Evolutionary conservation across 2,329 filamentous ascomycete species (phyloP), one percentile per base, ranked within the genome.

Genomic region (Colletotrichum shisoi): DNA sequence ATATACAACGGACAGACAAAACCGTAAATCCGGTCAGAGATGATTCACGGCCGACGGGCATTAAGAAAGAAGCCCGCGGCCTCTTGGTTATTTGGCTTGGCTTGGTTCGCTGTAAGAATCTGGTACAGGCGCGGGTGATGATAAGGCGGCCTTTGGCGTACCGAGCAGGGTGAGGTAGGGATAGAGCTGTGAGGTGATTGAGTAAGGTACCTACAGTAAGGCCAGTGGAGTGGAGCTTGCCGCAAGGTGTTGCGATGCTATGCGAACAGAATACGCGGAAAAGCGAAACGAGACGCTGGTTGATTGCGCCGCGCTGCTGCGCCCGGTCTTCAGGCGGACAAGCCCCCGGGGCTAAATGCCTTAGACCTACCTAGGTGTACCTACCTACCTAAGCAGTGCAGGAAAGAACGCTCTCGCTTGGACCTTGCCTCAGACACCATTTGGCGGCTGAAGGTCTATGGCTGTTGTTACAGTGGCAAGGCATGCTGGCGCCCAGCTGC

Each of bases 251-350:
- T 57, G 53, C 19, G 56, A n/a, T 19, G 42, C 44, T 40, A 6
- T 11, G 34, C n/a, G 19, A 12, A 34, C 44, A 54, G 60, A 13
- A 66, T 67, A 63, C 59, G 63, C 63, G 51, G 63, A n/a, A 19
- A 39, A 21, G 46, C 40, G 24, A 56, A 59, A 59, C 40, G 37
- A 48, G 39, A 54, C 31, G 31, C 40, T 57, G 19, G 31, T 19
- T 49, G 13, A 21, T 46, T 51, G 44, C 42, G 37, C 31, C 42
- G 59, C 45, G 52, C 39, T 64, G 61, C 64, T 67, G 61, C 60
- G 64, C 64, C 64, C 64, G 9, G 48, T 59, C 63, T 57, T 64
- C 54, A 59, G 60, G 46, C 42, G 53, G 54, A 57, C 64, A 63
- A 54, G 61, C 37, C 44, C 52, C 37, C 1, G 4, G 9, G 31